Percentiles rank a stretch among this genome's conserved stretches.
These are phyloP conservation scores for Fusarium neocosmosporiellum DNA, from an alignment of 2,329 filamentous ascomycete genomes.

Conservation along the genomic window DNA sequence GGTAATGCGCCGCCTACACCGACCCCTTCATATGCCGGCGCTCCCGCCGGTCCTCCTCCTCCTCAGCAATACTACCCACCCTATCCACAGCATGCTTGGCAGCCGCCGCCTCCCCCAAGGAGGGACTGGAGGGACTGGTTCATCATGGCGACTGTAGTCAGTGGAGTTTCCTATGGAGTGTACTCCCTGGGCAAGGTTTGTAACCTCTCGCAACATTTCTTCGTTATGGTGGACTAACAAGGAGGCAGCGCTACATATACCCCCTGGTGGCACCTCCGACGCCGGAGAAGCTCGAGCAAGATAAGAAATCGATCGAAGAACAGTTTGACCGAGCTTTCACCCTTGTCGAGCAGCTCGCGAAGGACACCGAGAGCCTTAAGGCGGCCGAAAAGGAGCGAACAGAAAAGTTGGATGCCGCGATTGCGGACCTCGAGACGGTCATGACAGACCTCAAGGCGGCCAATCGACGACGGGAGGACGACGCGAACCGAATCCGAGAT, in stretches of 20 bases:
- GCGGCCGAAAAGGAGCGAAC: constrained; percentile 86
- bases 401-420: constrained; percentile 81
- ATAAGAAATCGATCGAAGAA: constrained; percentile 92
- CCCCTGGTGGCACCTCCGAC: constrained; percentile 94
- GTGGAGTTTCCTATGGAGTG: constrained; percentile 88
- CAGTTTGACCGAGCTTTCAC: constrained; percentile 93
- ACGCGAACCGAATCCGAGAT: constrained; percentile 85
- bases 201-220: neutral
- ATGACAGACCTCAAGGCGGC: constrained; percentile 84
- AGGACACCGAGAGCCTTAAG: constrained; percentile 91
- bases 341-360: constrained; percentile 89
- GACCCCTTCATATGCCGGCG: constrained; percentile 56
- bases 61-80: constrained; percentile 60
- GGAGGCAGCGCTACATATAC: constrained; percentile 81
- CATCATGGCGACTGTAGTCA: constrained; percentile 97
- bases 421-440: constrained; percentile 86
- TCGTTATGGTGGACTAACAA: constrained; percentile 22
- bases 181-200: constrained; percentile 87
- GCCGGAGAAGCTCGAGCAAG: constrained; percentile 90
- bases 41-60: constrained; percentile 57
- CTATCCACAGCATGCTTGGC: constrained; percentile 67
- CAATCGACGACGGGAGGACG: constrained; percentile 85
- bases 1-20: constrained; percentile 61
- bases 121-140: constrained; percentile 99
- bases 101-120: constrained; percentile 72